Conservation (phyloP, 805 yeast genomes). For the Metschnikowia peoriensis region DNA sequence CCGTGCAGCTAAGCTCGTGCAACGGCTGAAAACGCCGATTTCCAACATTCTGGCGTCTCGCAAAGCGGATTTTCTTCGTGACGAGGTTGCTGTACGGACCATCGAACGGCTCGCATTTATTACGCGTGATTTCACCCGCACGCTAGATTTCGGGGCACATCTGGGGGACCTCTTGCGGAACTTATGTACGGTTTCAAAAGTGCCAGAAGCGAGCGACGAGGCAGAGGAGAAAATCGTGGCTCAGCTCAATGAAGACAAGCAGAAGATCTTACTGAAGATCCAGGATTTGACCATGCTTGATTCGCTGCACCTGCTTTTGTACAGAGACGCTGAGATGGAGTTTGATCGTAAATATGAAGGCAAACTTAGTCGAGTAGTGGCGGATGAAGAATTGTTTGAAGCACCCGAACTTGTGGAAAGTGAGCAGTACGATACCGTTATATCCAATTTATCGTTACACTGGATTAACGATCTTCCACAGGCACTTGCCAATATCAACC, state of each 20-base stretch:
- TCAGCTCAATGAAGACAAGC: constrained; percentile 51
- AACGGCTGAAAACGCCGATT: constrained; percentile 51
- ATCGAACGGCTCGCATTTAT: constrained; percentile 75
- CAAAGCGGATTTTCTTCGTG: constrained; percentile 67
- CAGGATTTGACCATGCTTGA: constrained; percentile 65
- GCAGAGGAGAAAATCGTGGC: constrained; percentile 38
- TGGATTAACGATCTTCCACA: constrained; percentile 87
- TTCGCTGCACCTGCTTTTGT: constrained; percentile 51
- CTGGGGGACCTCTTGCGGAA: constrained; percentile 59
- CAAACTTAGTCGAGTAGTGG: constrained; percentile 48
- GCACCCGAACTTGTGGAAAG: constrained; percentile 37
- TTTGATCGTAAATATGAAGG: constrained; percentile 45
- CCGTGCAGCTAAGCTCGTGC: constrained; percentile 57
- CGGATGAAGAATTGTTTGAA: constrained; percentile 66
- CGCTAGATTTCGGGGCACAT: constrained; percentile 73
- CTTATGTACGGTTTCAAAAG: constrained; percentile 27
- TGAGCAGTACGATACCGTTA: constrained; percentile 61
- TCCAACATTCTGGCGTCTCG: constrained; percentile 45
- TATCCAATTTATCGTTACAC: constrained; percentile 72
- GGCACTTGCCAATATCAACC: constrained; percentile 53
- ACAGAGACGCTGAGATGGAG: constrained; percentile 44
- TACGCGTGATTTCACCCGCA: constrained; percentile 56
- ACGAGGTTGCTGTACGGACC: constrained; percentile 70
- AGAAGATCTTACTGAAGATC: constrained; percentile 50
- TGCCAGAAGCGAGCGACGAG: constrained; percentile 24